Percentiles rank a stretch among this genome's conserved stretches.
These are phyloP conservation scores for Botrytis sinoallii DNA, from an alignment of 2,329 filamentous ascomycete genomes.

Conservation along the genomic window DNA sequence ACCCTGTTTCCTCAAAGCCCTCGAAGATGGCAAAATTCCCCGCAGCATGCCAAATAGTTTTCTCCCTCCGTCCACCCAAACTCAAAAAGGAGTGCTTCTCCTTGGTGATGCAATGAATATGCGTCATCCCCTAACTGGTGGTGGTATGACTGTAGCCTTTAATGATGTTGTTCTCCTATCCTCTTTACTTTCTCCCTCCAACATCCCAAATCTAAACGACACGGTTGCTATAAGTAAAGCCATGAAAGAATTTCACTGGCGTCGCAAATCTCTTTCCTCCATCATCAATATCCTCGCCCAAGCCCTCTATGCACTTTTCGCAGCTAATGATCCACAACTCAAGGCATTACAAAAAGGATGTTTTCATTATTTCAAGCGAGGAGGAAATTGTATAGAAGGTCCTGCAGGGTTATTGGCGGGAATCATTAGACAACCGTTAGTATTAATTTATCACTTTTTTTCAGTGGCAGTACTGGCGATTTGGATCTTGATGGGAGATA, in stretches of 20 bases:
- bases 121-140: slow-evolving; percentile 96
- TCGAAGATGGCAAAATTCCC: slow-evolving; percentile 75
- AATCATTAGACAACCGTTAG: slow-evolving; percentile 70
- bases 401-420: slow-evolving; percentile 81
- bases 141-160: slow-evolving; percentile 96
- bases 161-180: slow-evolving; percentile 83
- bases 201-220: slow-evolving; percentile 68
- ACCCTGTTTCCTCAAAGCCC: slow-evolving; percentile 70
- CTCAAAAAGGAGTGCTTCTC: slow-evolving; percentile 71
- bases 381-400: slow-evolving; percentile 68
- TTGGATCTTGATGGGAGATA: slow-evolving; percentile 52
- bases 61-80: slow-evolving; percentile 72
- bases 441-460: slow-evolving; percentile 92
- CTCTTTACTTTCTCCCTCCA: slow-evolving; percentile 66
- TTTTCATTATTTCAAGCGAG: slow-evolving; percentile 84
- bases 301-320: slow-evolving; percentile 88
- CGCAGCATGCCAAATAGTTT: slow-evolving; percentile 92
- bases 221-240: slow-evolving; percentile 58
- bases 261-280: slow-evolving; percentile 73
- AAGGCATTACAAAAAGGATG: slow-evolving; percentile 82
- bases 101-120: slow-evolving; percentile 97
- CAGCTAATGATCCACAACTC: slow-evolving; percentile 75
- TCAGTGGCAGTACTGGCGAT: slow-evolving; percentile 85
- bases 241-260: slow-evolving; percentile 80
- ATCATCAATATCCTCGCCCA: slow-evolving; percentile 98